Base-by-base conservation (phyloP, 2,329 filamentous ascomycete species). In the Beauveria varroae region DNA sequence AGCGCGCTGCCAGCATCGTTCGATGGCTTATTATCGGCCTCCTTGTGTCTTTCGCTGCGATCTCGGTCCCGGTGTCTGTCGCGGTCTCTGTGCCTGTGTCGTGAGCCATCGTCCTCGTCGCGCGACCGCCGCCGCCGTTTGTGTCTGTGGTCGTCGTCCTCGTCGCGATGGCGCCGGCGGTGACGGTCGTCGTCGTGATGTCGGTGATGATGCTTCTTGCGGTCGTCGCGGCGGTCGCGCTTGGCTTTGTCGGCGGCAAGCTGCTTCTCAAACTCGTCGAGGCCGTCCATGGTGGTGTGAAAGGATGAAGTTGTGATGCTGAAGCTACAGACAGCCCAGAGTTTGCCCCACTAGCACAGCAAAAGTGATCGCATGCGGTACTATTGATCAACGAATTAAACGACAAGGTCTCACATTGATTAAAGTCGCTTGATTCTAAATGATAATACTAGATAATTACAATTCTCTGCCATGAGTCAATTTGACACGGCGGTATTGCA, bases 261-360 rank as follows among this genome's bases (percentile, higher is more conserved):
- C 28, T 86, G 79, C 71, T 87, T 90, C 73, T 96, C 91, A 63
- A 96, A 96, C 62, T 93, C 90, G 54, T 82, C 82, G 10, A 84
- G 75, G n/a, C 80, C 76, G 65, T 81, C 79, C 81, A 82, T 84
- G 59, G 40, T 40, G 24, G 22, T 50, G 30, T 24, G 20, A 1
- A 12, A 49, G 34, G 37, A 28, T 46, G 26, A 28, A 43, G 44
- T 3, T 49, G 54, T 5, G 28, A 37, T 16, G 30, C 46, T 34
- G 22, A 54, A 54, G 41, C 30, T 52, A 28, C 5, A n/a, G 56
- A 6, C 7, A 28, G 54, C 52, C 44, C 57, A 50, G 55, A 55
- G n/a, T 53, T 55, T 60, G 57, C 57, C 57, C 49, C 57, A 52
- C 49, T n/a, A 9, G 9, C 16, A 3, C 8, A 12, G 43, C 20